Evolutionary conservation across 1,284 basidiomycete species (phyloP).

Genomic region (Sanguinoderma infundibulare): DNA sequence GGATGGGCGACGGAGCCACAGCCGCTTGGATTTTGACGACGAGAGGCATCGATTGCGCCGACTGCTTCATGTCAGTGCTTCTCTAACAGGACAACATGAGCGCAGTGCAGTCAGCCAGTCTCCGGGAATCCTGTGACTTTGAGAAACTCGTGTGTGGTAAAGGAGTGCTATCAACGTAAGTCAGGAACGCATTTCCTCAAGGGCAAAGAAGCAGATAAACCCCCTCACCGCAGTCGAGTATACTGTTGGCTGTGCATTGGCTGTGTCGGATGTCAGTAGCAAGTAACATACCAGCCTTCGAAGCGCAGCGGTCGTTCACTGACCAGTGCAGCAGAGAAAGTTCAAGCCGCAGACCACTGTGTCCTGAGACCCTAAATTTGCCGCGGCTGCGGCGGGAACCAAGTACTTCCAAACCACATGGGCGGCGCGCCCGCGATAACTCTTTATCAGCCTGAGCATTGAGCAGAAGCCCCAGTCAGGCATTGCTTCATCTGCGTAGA

Average conservation of each 20-base stretch:
- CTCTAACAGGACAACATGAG: not conserved
- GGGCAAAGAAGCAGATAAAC: not conserved
- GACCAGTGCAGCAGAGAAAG: too few species aligned
- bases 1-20: not conserved
- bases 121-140: not conserved
- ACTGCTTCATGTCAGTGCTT: slow-evolving; percentile 2
- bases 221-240: not conserved
- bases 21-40: not conserved
- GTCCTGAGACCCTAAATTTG: too few species aligned
- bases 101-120: not conserved
- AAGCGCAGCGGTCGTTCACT: too few species aligned
- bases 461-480: too few species aligned
- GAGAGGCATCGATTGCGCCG: not conserved
- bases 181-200: not conserved
- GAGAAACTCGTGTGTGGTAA: not conserved
- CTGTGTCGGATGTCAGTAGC: too few species aligned
- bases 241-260: not conserved
- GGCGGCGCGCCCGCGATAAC: too few species aligned
- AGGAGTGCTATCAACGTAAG: not conserved
- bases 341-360: too few species aligned
- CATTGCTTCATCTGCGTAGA: too few species aligned
- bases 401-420: too few species aligned
- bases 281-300: too few species aligned
- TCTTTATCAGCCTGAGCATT: too few species aligned
- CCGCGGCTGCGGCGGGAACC: too few species aligned